Conservation (phyloP, 345 rosid species). For the Noccaea caerulescens region DNA sequence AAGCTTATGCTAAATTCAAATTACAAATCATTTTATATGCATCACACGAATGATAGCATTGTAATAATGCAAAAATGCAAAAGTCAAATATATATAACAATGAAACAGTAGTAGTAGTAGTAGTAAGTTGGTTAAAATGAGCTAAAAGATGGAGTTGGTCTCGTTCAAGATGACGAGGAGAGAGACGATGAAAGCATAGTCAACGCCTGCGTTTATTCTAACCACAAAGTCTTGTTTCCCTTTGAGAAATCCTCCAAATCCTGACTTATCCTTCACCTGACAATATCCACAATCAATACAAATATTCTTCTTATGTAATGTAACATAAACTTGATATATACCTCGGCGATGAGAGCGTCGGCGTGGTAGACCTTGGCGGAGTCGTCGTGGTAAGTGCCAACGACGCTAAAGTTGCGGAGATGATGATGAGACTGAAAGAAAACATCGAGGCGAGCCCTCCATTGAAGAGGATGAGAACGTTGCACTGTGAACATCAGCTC, state of each 20-base stretch:
- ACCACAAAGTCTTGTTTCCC: slow-evolving; percentile 36
- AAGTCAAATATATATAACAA: not conserved
- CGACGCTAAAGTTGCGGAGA: slow-evolving; percentile 27
- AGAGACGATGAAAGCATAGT: slow-evolving; percentile 36
- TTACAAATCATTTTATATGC: not conserved
- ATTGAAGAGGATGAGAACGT: slow-evolving; percentile 33
- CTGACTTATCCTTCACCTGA: slow-evolving; percentile 35
- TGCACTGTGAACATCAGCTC: slow-evolving; percentile 40
- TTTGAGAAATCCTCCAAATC: slow-evolving; percentile 30
- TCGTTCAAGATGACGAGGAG: slow-evolving; percentile 38
- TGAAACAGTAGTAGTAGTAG: not conserved
- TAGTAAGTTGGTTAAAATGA: not conserved
- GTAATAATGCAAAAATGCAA: too few species aligned
- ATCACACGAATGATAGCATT: too few species aligned
- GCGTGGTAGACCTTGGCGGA: slow-evolving; percentile 27
- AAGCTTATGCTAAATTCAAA: not conserved
- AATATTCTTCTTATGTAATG: not conserved
- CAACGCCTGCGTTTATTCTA: slow-evolving; percentile 33
- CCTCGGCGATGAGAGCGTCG: slow-evolving; percentile 35
- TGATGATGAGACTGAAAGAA: slow-evolving; percentile 22
- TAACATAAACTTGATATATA: not conserved
- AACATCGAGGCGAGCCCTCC: slow-evolving; percentile 40
- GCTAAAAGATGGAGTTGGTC: slow-evolving; percentile 36
- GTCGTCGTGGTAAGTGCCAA: slow-evolving; percentile 38
- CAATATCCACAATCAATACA: not conserved